Evolutionary conservation across 2,329 filamentous ascomycete species (phyloP).

Genomic region (Diaporthe capsici): DNA sequence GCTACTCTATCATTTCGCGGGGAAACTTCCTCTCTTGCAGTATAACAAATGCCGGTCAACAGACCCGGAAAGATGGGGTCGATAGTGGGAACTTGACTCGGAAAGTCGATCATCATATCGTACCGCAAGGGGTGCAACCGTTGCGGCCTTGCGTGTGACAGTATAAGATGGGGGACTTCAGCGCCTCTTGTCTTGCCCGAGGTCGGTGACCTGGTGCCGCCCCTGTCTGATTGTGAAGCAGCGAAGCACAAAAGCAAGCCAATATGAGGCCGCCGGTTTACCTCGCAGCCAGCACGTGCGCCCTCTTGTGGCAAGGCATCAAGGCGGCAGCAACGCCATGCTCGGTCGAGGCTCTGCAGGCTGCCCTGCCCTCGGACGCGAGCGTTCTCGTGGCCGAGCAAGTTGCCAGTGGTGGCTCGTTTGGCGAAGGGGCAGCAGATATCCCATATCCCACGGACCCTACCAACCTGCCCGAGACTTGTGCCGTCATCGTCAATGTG

Average conservation of each 20-base stretch:
- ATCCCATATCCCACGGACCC: conserved; percentile 53
- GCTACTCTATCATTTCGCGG: not conserved
- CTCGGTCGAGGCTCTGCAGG: conserved; percentile 43
- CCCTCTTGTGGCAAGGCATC: conserved; percentile 7
- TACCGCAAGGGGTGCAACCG: not conserved
- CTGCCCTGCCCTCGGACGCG: conserved; percentile 46
- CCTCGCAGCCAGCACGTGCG: not conserved
- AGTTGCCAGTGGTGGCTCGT: conserved; percentile 50
- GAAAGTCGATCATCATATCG: not conserved
- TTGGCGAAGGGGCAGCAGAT: conserved; percentile 54
- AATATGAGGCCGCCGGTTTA: not conserved
- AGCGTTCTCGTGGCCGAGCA: conserved; percentile 48
- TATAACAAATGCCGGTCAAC: conserved; percentile 5
- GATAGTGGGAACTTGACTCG: conserved; percentile 2
- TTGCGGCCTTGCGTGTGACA: not conserved
- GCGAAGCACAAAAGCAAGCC: not conserved
- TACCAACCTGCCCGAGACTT: conserved; percentile 55
- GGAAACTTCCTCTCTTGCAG: not conserved
- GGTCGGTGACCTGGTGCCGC: not conserved
- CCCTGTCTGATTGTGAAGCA: no score
- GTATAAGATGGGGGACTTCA: conserved; percentile 18
- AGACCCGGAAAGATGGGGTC: conserved; percentile 27
- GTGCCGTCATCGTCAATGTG: conserved; percentile 54
- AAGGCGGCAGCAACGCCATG: conserved; percentile 12
- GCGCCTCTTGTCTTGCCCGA: not conserved